A percentile compares a stretch with the other conserved stretches of the same genome.
These are phyloP conservation scores for Pinus tabuliformis DNA, from an alignment of 75 land plant genomes.

Conservation along the genomic window DNA sequence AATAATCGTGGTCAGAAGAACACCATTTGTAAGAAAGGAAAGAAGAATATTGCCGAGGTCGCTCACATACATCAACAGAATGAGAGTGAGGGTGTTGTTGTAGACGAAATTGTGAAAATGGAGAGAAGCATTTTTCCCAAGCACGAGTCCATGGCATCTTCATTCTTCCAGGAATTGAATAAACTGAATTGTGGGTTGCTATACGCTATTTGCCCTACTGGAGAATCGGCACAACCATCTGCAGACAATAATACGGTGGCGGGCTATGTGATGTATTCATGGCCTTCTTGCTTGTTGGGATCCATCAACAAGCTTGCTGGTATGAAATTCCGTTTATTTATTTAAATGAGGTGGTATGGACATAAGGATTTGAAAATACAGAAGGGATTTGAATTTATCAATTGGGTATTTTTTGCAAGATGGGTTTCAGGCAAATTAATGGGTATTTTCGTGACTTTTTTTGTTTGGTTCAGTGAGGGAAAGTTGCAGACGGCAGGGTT, in stretches of 20 bases:
- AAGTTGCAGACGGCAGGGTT: conserved; percentile 63
- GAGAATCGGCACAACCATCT: conserved; percentile 1
- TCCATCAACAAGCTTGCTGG: conserved; percentile 96
- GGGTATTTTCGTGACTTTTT: too few species aligned
- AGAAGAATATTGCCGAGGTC: not conserved
- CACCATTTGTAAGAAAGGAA: too few species aligned
- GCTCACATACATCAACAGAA: not conserved
- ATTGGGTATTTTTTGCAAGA: too few species aligned
- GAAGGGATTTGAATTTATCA: too few species aligned
- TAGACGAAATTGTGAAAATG: conserved; percentile 59
- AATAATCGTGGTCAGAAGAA: not conserved
- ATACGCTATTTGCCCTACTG: conserved; percentile 16
- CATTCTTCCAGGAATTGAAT: conserved; percentile 46
- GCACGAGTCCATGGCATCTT: conserved; percentile 79
- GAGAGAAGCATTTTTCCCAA: conserved; percentile 89
- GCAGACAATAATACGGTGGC: conserved; percentile 23
- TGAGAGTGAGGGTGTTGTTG: not conserved
- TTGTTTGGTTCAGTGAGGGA: conserved; percentile 55
- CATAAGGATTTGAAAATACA: too few species aligned
- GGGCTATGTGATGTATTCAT: conserved; percentile 85
- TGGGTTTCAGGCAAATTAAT: too few species aligned
- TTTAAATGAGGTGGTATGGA: not conserved
- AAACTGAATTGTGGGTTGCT: conserved; percentile 64
- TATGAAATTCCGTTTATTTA: conserved; percentile 4
- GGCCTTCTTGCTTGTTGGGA: conserved; percentile 67